These are phyloP conservation scores for Colletotrichum camelliae DNA, from an alignment of 2,329 filamentous ascomycete species.

Conservation along the genomic window DNA sequence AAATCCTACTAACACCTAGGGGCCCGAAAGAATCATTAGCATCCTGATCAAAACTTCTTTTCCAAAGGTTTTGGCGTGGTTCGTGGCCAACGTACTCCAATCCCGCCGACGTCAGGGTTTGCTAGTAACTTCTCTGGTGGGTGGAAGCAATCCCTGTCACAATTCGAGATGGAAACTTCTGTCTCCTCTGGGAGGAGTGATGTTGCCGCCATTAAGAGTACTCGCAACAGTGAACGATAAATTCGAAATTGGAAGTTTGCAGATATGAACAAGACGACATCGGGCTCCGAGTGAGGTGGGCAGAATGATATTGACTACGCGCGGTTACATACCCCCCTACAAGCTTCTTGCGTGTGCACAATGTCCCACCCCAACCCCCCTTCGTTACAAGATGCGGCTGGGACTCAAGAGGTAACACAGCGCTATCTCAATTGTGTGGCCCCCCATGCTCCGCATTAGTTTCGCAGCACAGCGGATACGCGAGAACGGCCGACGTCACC, in stretches of 20 bases:
- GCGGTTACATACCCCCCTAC: not conserved
- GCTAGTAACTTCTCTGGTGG: not conserved
- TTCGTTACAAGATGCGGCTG: not conserved
- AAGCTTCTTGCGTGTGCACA: not conserved
- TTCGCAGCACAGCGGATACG: not conserved
- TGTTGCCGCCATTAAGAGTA: too few relatives aligned
- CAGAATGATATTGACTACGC: not conserved
- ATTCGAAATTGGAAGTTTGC: too few relatives aligned
- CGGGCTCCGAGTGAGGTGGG: not conserved
- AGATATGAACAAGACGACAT: too few relatives aligned
- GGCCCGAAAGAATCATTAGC: not conserved
- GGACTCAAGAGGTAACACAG: too few relatives aligned
- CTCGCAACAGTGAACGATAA: too few relatives aligned
- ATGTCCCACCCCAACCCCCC: too few relatives aligned
- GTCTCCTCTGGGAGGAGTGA: too few relatives aligned
- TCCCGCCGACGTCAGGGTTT: not conserved
- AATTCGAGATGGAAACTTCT: not conserved
- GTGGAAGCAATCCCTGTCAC: not conserved
- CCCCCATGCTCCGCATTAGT: too few relatives aligned
- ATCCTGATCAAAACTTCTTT: not conserved
- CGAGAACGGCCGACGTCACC: not conserved
- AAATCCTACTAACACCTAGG: not conserved
- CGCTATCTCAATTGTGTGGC: too few relatives aligned
- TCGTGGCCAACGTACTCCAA: not conserved
- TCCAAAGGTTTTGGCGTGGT: not conserved